A percentile compares a stretch with the other conserved stretches of the same genome.
Evolutionary conservation across 805 yeast species (phyloP).

Genomic region (Candida alai): DNA sequence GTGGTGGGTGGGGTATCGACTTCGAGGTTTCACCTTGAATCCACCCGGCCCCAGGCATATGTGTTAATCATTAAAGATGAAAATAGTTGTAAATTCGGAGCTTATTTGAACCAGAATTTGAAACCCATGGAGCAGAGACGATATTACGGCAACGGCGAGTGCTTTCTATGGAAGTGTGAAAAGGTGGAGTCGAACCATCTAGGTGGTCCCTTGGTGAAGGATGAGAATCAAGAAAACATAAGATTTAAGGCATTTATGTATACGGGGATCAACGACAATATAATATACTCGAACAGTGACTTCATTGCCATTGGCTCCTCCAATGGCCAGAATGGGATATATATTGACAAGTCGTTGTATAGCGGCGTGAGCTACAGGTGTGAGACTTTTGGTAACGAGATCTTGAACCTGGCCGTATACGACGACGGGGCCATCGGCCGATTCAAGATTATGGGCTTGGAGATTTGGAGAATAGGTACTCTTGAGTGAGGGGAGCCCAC

Average conservation of each 20-base stretch:
- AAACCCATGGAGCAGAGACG: constrained; percentile 68
- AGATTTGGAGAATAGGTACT: constrained; percentile 76
- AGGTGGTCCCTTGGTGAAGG: constrained; percentile 6
- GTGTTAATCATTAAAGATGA: constrained; percentile 69
- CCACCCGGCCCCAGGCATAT: constrained; percentile 56
- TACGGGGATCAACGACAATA: constrained; percentile 84
- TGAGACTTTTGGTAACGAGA: constrained; percentile 87
- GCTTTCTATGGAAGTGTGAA: constrained; percentile 85
- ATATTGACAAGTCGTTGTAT: constrained; percentile 72
- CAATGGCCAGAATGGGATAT: constrained; percentile 87
- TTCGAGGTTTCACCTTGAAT: constrained; percentile 9
- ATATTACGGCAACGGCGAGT: constrained; percentile 92
- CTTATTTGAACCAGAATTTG: constrained; percentile 69
- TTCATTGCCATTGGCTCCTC: constrained; percentile 89
- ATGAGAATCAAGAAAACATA: constrained; percentile 4
- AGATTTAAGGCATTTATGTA: constrained; percentile 78
- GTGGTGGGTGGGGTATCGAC: constrained; percentile 17
- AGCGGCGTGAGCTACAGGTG: constrained; percentile 78
- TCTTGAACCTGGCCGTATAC: constrained; percentile 35
- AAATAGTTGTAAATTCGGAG: constrained; percentile 66
- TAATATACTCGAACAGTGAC: constrained; percentile 73
- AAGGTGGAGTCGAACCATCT: constrained; percentile 22
- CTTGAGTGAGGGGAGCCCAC: constrained; percentile 3
- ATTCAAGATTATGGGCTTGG: constrained; percentile 73
- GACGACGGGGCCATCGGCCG: constrained; percentile 43